Evolutionary conservation across 2,329 filamentous ascomycete species (phyloP).

Genomic region (Neopestalotiopsis sp.): DNA sequence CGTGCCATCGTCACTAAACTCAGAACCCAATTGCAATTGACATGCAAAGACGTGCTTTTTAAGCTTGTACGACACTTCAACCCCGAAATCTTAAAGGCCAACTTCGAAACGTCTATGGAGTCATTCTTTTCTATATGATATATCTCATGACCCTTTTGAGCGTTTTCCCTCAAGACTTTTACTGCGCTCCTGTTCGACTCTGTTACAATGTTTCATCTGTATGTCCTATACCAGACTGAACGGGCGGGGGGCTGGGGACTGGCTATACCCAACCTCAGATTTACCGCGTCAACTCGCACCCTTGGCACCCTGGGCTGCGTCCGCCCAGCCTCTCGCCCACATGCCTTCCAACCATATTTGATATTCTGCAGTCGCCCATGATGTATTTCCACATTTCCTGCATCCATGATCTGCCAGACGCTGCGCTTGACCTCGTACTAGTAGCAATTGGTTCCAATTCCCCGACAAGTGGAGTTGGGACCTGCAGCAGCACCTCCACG

Average conservation of each 20-base stretch:
- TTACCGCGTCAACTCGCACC: constrained; percentile 10
- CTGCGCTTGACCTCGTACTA: not conserved
- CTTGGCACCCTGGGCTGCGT: not conserved
- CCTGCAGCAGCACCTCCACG: constrained; percentile 15
- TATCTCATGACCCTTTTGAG: not conserved
- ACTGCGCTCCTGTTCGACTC: not conserved
- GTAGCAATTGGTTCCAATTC: constrained; percentile 12
- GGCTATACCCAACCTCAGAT: constrained; percentile 13
- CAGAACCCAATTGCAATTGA: not conserved
- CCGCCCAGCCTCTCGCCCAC: constrained; percentile 13
- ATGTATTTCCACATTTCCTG: constrained; percentile 17
- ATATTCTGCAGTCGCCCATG: constrained; percentile 15
- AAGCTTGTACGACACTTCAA: not conserved
- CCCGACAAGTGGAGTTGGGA: constrained; percentile 16
- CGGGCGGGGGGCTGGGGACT: constrained; percentile 10
- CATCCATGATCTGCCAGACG: constrained; percentile 8
- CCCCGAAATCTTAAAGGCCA: not conserved
- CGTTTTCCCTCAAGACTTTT: not conserved
- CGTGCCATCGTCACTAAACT: not conserved
- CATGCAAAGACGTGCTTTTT: not conserved
- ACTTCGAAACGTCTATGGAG: not conserved
- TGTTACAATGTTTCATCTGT: constrained; percentile 11
- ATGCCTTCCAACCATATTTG: constrained; percentile 13
- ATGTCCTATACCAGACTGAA: not conserved
- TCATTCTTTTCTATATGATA: not conserved